Evolutionary conservation across 805 yeast species (phyloP), one percentile per base, ranked within the genome.

Genomic region (Candida ponderosae): DNA sequence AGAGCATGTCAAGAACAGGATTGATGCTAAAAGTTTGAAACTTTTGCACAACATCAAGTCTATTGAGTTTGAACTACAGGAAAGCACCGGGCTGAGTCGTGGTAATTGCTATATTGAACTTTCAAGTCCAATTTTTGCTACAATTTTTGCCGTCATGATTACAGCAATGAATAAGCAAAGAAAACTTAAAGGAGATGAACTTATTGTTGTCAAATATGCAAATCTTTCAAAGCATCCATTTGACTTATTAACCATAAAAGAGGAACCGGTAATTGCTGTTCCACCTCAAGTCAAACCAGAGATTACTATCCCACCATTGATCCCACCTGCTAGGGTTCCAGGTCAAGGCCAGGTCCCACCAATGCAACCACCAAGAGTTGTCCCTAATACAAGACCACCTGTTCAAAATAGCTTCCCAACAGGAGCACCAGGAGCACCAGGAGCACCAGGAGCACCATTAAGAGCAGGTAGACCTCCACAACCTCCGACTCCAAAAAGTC

Each of bases 101-200:
- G 47, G 46, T 15, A 46, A 42, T 23, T 45, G 32, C n/a, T 44
- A 46, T 28, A 27, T 46, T 24, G 42, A 40, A 31, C 45, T 46
- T 32, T 18, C 29, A 6, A 29, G 41, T 15, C 31, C 40, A 5
- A 29, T 45, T 3, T 30, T 26, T 32, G 47, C 48, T 16, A 24
- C 43, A 14, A 32, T 46, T 14, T 45, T 46, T 37, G 40, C 45
- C 31, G 40, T 41, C 13, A 11, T 44, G 23, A 34, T 44, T 18
- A 45, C 42, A 16, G 43, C 31, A 26, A 31, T 46, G 11, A 46
- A 43, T 33, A n/a, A 35, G 24, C 24, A 21, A 21, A 21, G 24
- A 21, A 21, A 21, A 21, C 7, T 9, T 21, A 11, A 21, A 9
- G 24, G 24, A 9, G 11, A 9, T 3, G 24, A 21, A 8, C 24